Evolutionary conservation across 768 basidiomycete species (phyloP), one percentile per base, ranked within the genome.

Genomic region (Daedaleopsis nitida): DNA sequence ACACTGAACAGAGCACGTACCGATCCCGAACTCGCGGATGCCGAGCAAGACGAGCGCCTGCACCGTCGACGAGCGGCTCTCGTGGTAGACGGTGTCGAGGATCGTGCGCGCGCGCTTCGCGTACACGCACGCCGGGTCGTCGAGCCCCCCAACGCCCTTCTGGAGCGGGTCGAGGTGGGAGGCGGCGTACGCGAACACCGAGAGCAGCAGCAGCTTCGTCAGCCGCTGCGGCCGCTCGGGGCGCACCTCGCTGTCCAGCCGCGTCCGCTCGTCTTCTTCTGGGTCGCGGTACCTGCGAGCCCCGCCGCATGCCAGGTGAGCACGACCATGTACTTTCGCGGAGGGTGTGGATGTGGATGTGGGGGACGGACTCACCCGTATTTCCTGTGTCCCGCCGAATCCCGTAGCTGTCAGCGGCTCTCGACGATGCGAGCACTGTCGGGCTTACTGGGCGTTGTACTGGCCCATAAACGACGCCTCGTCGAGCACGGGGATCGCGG

Each of bases 21-120:
- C 92, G 37, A 92, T 87, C 8, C 94, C 94, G 70, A 93, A 90
- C 76, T 94, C 92, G 3, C 92, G 83, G 70, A 91, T 83, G 0
- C 91, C 91, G 19, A 94, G 73, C 17, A 96, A 80, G 37, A 96
- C 77, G n/a, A 95, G 73, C 5, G 92, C 83, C 70, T 96, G 94
- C 19, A 91, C 89, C 0, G 90, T 91, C 9, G 92, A 87, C 45
- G 85, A 81, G 44, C 88, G 79, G 56, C 84, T 86, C 58, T 83
- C 81, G 62, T 90, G 87, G 57, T 88, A 86, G 12, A 86, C 49
- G 21, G 59, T 58, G n/a, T 67, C 66, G 39, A 94, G 72, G 32
- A 92, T 81, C 53, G 74, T 70, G 57, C 85, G 80, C 19, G 91
- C 92, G 59, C 76, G 78, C 16, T 83, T 75, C 52, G 90, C 77